Evolutionary conservation across 176 grass and related monocot species (phyloP), one percentile per base, ranked within the genome.

Genomic region (Chrysopogon serrulatus): DNA sequence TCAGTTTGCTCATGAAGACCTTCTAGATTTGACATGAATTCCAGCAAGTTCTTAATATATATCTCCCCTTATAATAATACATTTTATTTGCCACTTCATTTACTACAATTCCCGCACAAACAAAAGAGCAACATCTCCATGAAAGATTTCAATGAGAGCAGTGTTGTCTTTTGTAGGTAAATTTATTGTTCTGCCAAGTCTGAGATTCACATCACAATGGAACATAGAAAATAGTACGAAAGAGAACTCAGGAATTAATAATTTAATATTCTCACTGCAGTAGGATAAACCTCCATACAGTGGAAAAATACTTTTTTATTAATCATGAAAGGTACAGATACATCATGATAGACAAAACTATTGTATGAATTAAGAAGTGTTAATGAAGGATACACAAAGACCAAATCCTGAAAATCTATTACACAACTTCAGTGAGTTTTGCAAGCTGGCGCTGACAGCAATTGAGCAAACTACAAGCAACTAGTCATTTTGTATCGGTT

Each of bases 211-310:
- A 68, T 48, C 6, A 73, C 28, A 31, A 40, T 40, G 13, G 30
- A 54, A 40, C 1, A 39, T 15, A 59, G 19, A 56, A n/a, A 35
- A 67, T 21, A 67, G 33, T 6, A 16, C 16, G 28, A 21, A 56
- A 61, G 54, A 77, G 13, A 61, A 54, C 13, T 77, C 53, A 77
- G 53, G 10, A 26, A 36, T 68, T 56, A 35, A 67, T 74, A 81
- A 23, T 8, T 53, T 23, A 8, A 53, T 21, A 53, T 65, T 67
- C 3, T 59, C 27, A 44, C 15, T 33, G 12, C 35, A 77, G 26
- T 71, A 27, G 34, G 43, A 81, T 30, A 86, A 30, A 80, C 54
- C 27, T 44, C 21, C 23, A 87, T 68, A 81, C 59, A 59, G 28
- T 59, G 37, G 28, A 30, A 12, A 47, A 71, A n/a, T 26, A 35